Evolutionary conservation across 1,284 basidiomycete species (phyloP).

Genomic region (Heliocybe sulcata): DNA sequence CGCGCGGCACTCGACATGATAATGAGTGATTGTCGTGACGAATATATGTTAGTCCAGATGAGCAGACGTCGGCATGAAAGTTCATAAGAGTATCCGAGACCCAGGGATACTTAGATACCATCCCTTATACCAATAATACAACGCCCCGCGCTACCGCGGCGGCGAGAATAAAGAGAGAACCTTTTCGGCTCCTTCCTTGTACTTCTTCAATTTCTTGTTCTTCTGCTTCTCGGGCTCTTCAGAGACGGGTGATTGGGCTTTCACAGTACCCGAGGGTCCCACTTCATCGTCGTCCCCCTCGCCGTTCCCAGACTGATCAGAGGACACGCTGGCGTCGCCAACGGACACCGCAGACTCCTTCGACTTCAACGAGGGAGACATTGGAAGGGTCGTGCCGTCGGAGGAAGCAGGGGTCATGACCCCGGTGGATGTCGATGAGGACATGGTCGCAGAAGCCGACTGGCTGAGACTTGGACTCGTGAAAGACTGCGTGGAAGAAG

Average conservation of each 20-base stretch:
- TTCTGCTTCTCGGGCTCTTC: slow-evolving; percentile 45
- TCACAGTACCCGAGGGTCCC: slow-evolving; percentile 6
- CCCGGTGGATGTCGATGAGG: slow-evolving; percentile 39
- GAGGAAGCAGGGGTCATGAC: slow-evolving; percentile 56
- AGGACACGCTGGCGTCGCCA: slow-evolving; percentile 58
- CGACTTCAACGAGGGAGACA: slow-evolving; percentile 66
- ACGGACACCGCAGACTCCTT: slow-evolving; percentile 71
- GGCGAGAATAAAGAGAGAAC: slow-evolving; percentile 70
- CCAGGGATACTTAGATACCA: background rate
- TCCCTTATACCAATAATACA: background rate
- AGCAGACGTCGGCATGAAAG: background rate
- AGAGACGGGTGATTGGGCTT: background rate
- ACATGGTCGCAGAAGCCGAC: slow-evolving; percentile 39
- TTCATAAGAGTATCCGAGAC: background rate
- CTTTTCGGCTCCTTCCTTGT: slow-evolving; percentile 78
- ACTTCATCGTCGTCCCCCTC: slow-evolving; percentile 21
- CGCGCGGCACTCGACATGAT: background rate
- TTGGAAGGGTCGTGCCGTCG: slow-evolving; percentile 28
- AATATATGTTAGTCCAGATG: background rate
- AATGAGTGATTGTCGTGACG: background rate
- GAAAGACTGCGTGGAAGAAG: slow-evolving; percentile 42
- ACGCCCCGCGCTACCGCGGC: slow-evolving; percentile 23
- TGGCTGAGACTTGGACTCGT: slow-evolving; percentile 34
- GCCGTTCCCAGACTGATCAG: slow-evolving; percentile 59
- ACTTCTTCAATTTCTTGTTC: slow-evolving; percentile 72